Conservation (phyloP, 768 basidiomycete genomes). For the Lactifluus echinatus region DNA sequence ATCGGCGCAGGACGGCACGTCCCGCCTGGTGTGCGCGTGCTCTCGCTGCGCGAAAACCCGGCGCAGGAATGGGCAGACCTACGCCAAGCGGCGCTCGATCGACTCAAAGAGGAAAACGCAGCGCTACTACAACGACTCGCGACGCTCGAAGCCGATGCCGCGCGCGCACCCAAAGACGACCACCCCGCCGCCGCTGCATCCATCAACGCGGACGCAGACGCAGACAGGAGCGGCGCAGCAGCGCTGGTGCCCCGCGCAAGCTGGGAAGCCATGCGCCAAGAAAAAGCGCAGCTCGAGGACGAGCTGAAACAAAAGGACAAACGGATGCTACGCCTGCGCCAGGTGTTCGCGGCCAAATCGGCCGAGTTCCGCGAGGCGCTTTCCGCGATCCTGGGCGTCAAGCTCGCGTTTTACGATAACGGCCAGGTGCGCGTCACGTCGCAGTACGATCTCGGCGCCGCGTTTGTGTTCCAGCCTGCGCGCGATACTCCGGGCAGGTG, state of each 20-base stretch:
- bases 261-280: slow-evolving; percentile 61
- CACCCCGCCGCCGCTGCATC: slow-evolving; percentile 16
- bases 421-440: slow-evolving; percentile 86
- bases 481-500: slow-evolving; percentile 27
- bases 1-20: slow-evolving; percentile 69
- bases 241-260: slow-evolving; percentile 70
- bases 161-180: not conserved
- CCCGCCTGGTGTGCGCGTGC: slow-evolving; percentile 58
- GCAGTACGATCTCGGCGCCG: slow-evolving; percentile 79
- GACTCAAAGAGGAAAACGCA: slow-evolving; percentile 74
- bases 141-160: slow-evolving; percentile 45
- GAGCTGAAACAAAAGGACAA: slow-evolving; percentile 73
- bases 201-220: slow-evolving; percentile 13
- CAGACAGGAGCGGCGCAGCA: slow-evolving; percentile 15
- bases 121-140: slow-evolving; percentile 62
- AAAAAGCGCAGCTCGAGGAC: slow-evolving; percentile 60
- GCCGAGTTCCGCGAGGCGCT: slow-evolving; percentile 90
- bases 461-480: slow-evolving; percentile 76
- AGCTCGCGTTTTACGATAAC: slow-evolving; percentile 85
- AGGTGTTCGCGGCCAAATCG: slow-evolving; percentile 81
- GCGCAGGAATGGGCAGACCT: slow-evolving; percentile 76
- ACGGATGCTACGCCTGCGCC: slow-evolving; percentile 65
- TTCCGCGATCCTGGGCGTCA: slow-evolving; percentile 81
- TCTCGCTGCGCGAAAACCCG: slow-evolving; percentile 71
- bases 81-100: slow-evolving; percentile 64